Evolutionary conservation across 75 land plant genomes (phyloP), one percentile per base, ranked within the genome.

Genomic region (Selaginella tamariscina): DNA sequence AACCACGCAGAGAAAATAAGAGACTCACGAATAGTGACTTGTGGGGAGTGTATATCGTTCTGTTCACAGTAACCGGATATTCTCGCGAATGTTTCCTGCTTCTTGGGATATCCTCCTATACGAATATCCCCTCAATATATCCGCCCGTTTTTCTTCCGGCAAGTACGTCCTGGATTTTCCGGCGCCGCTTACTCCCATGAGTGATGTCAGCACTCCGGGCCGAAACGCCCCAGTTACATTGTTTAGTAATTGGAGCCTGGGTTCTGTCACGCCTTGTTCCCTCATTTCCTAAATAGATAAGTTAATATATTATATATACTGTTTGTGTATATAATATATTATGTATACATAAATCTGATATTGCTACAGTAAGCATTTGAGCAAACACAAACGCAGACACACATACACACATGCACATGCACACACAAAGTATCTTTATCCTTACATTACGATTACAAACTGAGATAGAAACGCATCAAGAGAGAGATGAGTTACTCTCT

Each of bases 131-230:
- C 76, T 74, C 76, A 31, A 74, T 74, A 55, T 74, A 74, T 0
- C 76, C 76, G 11, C 76, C 75, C 0, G 76, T 74, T 44, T 74
- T 74, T 31, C 76, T 31, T 15, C 76, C 76, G 13, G 76, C 76
- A 5, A 74, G 66, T 24, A 74, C 76, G 49, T 74, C 76, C 76
- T 74, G 21, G 49, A 5, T 39, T 39, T 39, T 39, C 76, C 76
- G 1, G 76, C 76, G 30, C 76, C 76, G 54, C 76, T 74, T 13
- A 74, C 73, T 0, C 76, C 76, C 74, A 74, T 68, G 29, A 74
- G 55, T 2, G 76, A 70, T 0, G 76, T 74, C 32, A 74, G 73
- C 44, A 74, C 76, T 1, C 76, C 76, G 0, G 76, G 76, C 0
- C 76, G 27, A 56, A 74, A 74, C 15, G 76, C 30, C 1, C 76